phyloP scores from a whole-genome alignment of 306 rosid genomes.

The Crataegus laevigata region DNA sequence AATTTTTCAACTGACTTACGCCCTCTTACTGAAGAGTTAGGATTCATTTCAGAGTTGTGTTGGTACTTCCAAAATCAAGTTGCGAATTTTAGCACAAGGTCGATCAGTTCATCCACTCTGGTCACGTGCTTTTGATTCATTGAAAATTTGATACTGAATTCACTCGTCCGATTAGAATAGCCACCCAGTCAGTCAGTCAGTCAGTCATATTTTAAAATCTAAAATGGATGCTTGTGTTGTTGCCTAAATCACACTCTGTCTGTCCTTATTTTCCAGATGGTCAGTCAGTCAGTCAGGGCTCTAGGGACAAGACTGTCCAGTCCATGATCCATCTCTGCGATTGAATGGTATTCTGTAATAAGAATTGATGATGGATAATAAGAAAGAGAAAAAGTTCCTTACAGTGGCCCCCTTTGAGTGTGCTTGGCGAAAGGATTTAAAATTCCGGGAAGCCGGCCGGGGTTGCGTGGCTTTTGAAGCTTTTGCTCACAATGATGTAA shows the following conservation, averaged over 20 bases:
- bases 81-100: too few relatives aligned
- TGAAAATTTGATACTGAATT: neutral
- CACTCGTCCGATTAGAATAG: neutral
- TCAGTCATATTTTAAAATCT: neutral
- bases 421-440: constrained; percentile 78
- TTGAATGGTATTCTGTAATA: neutral
- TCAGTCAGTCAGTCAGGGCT: too few relatives aligned
- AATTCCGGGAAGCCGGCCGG: constrained; percentile 79
- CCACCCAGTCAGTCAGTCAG: neutral
- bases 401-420: constrained; percentile 95
- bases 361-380: constrained; percentile 44
- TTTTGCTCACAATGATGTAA: constrained; percentile 82
- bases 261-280: too few relatives aligned
- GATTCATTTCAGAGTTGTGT: neutral
- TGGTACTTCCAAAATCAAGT: too few relatives aligned
- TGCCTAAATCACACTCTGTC: neutral
- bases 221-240: neutral
- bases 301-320: too few relatives aligned
- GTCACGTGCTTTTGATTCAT: neutral
- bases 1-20: neutral
- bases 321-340: neutral
- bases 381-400: constrained; percentile 48
- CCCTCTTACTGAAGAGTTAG: neutral
- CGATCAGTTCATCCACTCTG: too few relatives aligned
- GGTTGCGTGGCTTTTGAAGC: constrained; percentile 96